A percentile compares a stretch with the other conserved stretches of the same genome.
Conservation (phyloP, 768 basidiomycete species). For the Tulasnella sp. region DNA sequence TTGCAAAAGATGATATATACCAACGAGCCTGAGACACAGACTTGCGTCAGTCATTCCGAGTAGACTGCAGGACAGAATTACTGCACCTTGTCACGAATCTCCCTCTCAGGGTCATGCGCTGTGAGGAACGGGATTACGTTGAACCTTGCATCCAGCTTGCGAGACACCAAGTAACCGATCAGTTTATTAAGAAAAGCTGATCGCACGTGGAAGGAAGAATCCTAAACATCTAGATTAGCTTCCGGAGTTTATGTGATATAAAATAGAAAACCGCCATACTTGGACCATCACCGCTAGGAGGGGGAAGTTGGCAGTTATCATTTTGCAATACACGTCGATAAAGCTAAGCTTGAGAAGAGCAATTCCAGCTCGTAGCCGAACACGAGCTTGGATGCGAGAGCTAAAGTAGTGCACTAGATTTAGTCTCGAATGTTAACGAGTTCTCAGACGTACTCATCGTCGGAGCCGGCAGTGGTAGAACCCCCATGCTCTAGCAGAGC, state of each 20-base stretch:
- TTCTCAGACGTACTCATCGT: conserved; percentile 32
- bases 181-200: conserved; percentile 67
- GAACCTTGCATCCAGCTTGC: conserved; percentile 59
- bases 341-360: conserved; percentile 70
- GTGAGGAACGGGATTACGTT: conserved; percentile 82
- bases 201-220: conserved; percentile 81
- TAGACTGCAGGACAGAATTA: background rate
- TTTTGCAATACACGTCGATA: conserved; percentile 44
- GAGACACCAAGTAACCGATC: conserved; percentile 46
- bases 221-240: too few relatives aligned
- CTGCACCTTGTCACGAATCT: conserved; percentile 57
- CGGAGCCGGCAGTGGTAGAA: conserved; percentile 44
- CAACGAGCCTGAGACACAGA: conserved; percentile 17
- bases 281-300: conserved; percentile 64
- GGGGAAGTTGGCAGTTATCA: conserved; percentile 52
- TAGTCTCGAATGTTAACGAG: background rate
- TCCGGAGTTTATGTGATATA: background rate
- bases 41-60: background rate
- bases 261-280: conserved; percentile 34
- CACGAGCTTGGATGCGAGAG: conserved; percentile 54
- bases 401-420: conserved; percentile 28
- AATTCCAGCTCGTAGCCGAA: conserved; percentile 74
- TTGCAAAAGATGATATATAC: conserved; percentile 15
- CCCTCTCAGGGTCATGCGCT: conserved; percentile 82
- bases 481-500: conserved; percentile 63